Percentiles rank a stretch among this genome's conserved stretches.
These are phyloP conservation scores for Raddia guianensis DNA, from an alignment of 176 grass and related monocot species.

Conservation along the genomic window DNA sequence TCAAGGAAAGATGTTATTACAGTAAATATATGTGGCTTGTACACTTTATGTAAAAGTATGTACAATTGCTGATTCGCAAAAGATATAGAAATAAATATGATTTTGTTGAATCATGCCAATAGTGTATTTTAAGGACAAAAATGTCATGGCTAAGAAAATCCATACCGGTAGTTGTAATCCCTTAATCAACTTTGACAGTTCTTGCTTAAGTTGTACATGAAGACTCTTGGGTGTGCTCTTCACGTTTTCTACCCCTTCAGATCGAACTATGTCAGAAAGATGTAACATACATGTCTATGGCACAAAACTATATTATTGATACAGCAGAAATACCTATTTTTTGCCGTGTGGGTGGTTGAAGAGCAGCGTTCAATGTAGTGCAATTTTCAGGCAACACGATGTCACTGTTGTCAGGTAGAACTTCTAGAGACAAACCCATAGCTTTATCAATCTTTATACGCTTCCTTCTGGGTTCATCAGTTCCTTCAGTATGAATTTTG, in stretches of 20 bases:
- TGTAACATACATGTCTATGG: slow-evolving; percentile 19
- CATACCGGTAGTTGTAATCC: slow-evolving; percentile 71
- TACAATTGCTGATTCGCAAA: background rate
- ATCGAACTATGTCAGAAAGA: slow-evolving; percentile 43
- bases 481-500: slow-evolving; percentile 40
- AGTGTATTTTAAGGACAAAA: slow-evolving; percentile 13
- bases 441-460: slow-evolving; percentile 44
- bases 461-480: slow-evolving; percentile 53
- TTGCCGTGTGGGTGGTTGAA: slow-evolving; percentile 24
- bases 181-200: slow-evolving; percentile 62
- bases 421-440: slow-evolving; percentile 37
- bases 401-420: slow-evolving; percentile 37
- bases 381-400: slow-evolving; percentile 24
- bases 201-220: slow-evolving; percentile 61
- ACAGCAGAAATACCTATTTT: slow-evolving; percentile 32
- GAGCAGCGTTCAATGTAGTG: slow-evolving; percentile 18
- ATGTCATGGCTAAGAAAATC: slow-evolving; percentile 2
- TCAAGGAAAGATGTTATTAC: background rate
- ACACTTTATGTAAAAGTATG: background rate
- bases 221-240: slow-evolving; percentile 56
- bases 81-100: slow-evolving; percentile 6
- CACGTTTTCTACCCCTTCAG: slow-evolving; percentile 50
- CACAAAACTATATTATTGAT: slow-evolving; percentile 21
- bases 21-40: background rate
- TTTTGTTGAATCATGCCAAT: background rate